These are phyloP conservation scores for Infundibulicybe gibba DNA, from an alignment of 768 basidiomycete species.

Conservation along the genomic window DNA sequence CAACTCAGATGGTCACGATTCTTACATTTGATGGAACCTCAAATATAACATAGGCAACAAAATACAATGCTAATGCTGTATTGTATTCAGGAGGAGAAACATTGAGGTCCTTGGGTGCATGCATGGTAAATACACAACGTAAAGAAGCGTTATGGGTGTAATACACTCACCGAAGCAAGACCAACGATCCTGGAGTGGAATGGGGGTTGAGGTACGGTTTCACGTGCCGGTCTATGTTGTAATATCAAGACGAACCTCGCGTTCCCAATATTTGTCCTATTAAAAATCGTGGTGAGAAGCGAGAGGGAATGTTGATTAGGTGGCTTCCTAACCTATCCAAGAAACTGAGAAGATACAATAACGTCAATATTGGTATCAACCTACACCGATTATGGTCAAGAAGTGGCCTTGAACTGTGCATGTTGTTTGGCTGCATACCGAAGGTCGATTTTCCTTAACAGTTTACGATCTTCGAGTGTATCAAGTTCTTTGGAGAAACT, in stretches of 20 bases:
- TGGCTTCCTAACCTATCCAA: constrained; percentile 30
- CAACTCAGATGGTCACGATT: not conserved
- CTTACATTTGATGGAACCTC: constrained; percentile 58
- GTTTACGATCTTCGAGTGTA: constrained; percentile 28
- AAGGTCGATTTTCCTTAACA: constrained; percentile 37
- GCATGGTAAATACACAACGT: too few relatives aligned
- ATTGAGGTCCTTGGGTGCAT: constrained; percentile 39
- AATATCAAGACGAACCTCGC: constrained; percentile 27
- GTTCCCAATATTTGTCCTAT: constrained; percentile 41
- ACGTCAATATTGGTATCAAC: constrained; percentile 36
- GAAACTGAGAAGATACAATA: constrained; percentile 41
- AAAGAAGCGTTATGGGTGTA: not conserved
- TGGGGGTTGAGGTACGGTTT: not conserved
- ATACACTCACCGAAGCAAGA: constrained; percentile 34
- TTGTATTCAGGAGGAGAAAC: constrained; percentile 51
- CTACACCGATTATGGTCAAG: constrained; percentile 11
- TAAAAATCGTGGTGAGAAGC: not conserved
- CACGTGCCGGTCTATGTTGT: not conserved
- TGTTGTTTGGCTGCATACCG: constrained; percentile 23
- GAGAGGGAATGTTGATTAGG: not conserved
- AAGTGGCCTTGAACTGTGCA: not conserved
- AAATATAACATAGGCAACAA: constrained; percentile 57
- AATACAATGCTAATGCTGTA: constrained; percentile 55
- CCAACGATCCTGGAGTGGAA: constrained; percentile 44
- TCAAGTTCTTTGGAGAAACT: constrained; percentile 21